A percentile compares a stretch with the other conserved stretches of the same genome.
Conservation (phyloP, 495 filamentous ascomycete species). For the Penicillium crystallinum region DNA sequence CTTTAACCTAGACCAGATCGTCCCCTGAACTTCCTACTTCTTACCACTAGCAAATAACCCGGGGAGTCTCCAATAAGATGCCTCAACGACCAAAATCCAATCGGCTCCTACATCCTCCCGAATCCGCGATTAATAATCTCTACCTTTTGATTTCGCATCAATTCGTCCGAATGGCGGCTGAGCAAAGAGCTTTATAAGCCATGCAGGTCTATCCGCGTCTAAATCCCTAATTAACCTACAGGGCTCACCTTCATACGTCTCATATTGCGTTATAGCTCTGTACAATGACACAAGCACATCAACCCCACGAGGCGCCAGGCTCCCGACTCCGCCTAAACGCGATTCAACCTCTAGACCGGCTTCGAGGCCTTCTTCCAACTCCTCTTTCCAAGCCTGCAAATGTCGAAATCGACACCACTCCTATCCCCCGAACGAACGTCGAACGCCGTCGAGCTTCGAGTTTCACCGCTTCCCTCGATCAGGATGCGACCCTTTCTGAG, state of each 20-base stretch:
- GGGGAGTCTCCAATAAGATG: too few species aligned
- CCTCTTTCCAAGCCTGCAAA: background rate
- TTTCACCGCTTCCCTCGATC: slow-evolving; percentile 17
- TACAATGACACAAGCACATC: slow-evolving; percentile 5
- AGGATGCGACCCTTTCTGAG: slow-evolving; percentile 22
- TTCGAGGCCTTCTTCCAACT: slow-evolving; percentile 8
- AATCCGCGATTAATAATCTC: slow-evolving; percentile 22
- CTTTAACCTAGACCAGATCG: background rate
- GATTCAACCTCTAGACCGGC: slow-evolving; percentile 11
- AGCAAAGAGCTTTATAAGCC: slow-evolving; percentile 7
- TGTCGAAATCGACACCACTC: background rate
- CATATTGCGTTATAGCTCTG: background rate
- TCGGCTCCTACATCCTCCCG: background rate
- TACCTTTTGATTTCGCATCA: slow-evolving; percentile 6
- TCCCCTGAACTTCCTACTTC: background rate
- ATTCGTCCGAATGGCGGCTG: slow-evolving; percentile 5
- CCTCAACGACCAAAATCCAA: background rate
- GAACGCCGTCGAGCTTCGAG: slow-evolving; percentile 19
- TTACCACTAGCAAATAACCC: too few species aligned
- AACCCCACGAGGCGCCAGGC: background rate
- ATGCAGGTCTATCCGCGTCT: background rate
- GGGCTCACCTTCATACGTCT: background rate
- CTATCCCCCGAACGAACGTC: slow-evolving; percentile 16
- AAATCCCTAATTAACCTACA: background rate
- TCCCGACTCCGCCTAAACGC: slow-evolving; percentile 18